These are phyloP conservation scores for Saccharomyces hybrid DNA, from an alignment of 1,139 yeast species.

Conservation along the genomic window DNA sequence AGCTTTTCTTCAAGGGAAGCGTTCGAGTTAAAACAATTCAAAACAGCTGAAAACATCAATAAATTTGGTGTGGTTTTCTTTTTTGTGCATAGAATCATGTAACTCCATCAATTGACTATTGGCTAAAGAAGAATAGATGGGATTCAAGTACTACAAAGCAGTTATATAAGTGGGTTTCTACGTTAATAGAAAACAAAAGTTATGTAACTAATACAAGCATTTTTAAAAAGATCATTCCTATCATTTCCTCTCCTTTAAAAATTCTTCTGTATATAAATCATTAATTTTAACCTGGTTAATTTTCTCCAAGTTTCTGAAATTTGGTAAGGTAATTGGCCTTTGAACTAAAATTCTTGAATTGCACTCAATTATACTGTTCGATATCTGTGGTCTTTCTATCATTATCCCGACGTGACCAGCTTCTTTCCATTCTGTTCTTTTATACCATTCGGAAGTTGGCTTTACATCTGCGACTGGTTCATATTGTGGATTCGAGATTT, in stretches of 20 bases:
- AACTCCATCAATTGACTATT: no score
- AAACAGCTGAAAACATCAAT: neutral
- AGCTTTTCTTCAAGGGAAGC: no score
- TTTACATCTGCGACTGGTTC: constrained; percentile 8
- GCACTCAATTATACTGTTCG: constrained; percentile 38
- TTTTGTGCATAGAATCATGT: neutral
- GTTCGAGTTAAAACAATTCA: neutral
- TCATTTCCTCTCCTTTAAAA: constrained; percentile 1
- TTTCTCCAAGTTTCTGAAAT: constrained; percentile 56
- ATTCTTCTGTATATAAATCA: constrained; percentile 13
- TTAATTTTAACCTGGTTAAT: constrained; percentile 33
- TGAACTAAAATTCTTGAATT: constrained; percentile 22
- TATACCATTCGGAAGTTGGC: constrained; percentile 27
- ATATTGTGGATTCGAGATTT: constrained; percentile 24
- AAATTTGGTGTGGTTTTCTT: neutral
- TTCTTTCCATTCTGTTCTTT: constrained; percentile 36
- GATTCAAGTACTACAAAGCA: neutral
- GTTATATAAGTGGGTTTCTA: neutral
- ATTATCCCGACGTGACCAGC: constrained; percentile 57
- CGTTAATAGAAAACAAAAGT: neutral
- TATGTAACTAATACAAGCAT: neutral
- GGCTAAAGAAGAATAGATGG: neutral
- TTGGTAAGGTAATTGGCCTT: constrained; percentile 42
- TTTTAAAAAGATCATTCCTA: neutral
- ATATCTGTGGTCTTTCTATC: constrained; percentile 49